These are phyloP conservation scores for Hordeum pubiflorum DNA, from an alignment of 202 grass and related monocot genomes.

Conservation along the genomic window DNA sequence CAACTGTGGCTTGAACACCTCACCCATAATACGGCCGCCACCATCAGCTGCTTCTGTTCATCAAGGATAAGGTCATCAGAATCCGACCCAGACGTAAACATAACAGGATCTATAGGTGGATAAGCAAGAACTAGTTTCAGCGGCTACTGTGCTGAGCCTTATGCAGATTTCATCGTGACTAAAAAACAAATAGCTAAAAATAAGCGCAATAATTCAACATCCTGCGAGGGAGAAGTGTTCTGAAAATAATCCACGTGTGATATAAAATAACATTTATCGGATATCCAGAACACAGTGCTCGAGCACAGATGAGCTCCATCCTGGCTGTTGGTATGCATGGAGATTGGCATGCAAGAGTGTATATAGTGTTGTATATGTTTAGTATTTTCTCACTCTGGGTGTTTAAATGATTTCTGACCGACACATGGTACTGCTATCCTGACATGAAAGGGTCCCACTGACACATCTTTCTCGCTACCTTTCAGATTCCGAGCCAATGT, in stretches of 20 bases:
- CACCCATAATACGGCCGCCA: background rate
- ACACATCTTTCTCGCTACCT: background rate
- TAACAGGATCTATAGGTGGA: background rate
- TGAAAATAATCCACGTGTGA: background rate
- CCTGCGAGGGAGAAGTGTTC: background rate
- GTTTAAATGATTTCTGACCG: background rate
- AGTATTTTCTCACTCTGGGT: background rate
- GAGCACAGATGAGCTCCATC: background rate
- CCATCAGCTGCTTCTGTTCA: background rate
- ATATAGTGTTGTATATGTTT: background rate
- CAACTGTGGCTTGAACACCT: background rate
- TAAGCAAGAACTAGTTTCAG: background rate
- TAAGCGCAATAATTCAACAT: background rate
- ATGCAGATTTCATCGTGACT: background rate
- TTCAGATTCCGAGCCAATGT: background rate
- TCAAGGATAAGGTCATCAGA: slow-evolving; percentile 8
- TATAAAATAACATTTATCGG: background rate
- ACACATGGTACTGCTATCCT: background rate
- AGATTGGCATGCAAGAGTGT: background rate
- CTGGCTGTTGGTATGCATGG: background rate
- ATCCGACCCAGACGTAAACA: background rate
- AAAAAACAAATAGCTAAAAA: background rate
- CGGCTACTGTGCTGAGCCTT: background rate
- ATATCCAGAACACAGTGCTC: background rate
- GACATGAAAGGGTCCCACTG: background rate